Percentiles rank a stretch among this genome's conserved stretches.
Evolutionary conservation across 345 rosid genomes (phyloP).

Genomic region (Viola odorata): DNA sequence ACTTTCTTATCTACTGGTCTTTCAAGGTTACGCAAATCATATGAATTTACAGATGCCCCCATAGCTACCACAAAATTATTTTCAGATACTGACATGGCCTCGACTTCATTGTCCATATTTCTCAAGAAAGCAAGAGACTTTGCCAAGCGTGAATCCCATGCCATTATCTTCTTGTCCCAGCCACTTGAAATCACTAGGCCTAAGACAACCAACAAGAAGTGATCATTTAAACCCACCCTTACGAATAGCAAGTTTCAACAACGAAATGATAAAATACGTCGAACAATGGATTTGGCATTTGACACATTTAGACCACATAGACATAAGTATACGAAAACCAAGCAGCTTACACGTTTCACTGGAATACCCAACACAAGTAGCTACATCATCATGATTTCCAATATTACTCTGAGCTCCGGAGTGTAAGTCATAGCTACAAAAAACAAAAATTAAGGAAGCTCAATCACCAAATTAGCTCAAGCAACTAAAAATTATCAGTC

Average conservation of each 20-base stretch:
- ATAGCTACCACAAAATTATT: slow-evolving; percentile 54
- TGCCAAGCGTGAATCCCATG: slow-evolving; percentile 58
- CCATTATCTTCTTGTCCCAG: slow-evolving; percentile 63
- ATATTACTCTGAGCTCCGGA: slow-evolving; percentile 33
- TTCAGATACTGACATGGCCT: slow-evolving; percentile 66
- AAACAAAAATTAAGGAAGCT: slow-evolving; percentile 4
- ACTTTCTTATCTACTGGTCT: slow-evolving; percentile 43
- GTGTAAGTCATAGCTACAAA: slow-evolving; percentile 62
- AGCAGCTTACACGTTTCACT: slow-evolving; percentile 49
- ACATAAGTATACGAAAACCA: neutral
- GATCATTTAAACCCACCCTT: neutral
- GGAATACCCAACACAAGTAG: slow-evolving; percentile 57
- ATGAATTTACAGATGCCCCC: slow-evolving; percentile 49
- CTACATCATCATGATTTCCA: slow-evolving; percentile 72
- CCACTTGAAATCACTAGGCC: slow-evolving; percentile 71
- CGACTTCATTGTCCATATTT: slow-evolving; percentile 40
- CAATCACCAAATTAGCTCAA: neutral
- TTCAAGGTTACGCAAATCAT: slow-evolving; percentile 63
- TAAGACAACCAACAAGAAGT: slow-evolving; percentile 20
- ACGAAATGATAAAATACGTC: neutral
- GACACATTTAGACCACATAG: neutral
- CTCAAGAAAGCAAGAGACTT: slow-evolving; percentile 21
- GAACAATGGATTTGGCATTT: neutral
- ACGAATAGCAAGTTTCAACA: neutral
- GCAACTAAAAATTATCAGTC: neutral